These are phyloP conservation scores for Aureoboletus auriporus DNA, from an alignment of 768 basidiomycete species.

Conservation along the genomic window DNA sequence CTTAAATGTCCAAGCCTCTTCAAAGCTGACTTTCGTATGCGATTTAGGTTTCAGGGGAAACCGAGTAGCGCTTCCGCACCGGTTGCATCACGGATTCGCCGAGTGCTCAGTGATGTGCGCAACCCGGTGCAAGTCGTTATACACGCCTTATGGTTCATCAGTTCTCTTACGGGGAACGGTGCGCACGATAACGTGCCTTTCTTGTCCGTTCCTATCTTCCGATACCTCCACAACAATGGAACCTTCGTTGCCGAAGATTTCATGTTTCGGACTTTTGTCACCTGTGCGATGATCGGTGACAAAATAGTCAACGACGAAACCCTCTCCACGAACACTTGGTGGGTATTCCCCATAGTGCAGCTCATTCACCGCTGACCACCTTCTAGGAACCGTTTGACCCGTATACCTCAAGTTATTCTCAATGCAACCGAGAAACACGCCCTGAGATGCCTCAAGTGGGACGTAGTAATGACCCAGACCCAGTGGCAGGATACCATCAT, in stretches of 20 bases:
- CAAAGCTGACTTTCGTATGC: not conserved
- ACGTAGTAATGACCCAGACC: constrained; percentile 13
- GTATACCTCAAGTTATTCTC: constrained; percentile 20
- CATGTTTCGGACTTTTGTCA: constrained; percentile 32
- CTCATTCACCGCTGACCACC: constrained; percentile 3
- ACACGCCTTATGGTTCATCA: constrained; percentile 33
- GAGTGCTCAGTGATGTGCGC: constrained; percentile 16
- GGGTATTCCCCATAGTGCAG: not conserved
- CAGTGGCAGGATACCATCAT: constrained; percentile 23
- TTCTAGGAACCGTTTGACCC: constrained; percentile 20
- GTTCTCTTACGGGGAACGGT: constrained; percentile 18
- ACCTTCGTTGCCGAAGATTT: constrained; percentile 28
- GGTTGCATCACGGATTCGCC: constrained; percentile 17
- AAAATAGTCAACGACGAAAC: constrained; percentile 31
- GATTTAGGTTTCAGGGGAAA: constrained; percentile 16
- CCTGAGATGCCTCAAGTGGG: constrained; percentile 21
- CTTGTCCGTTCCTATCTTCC: constrained; percentile 26
- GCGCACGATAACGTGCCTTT: constrained; percentile 19
- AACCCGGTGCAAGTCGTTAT: constrained; percentile 28
- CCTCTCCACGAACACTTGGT: constrained; percentile 31
- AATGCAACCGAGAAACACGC: constrained; percentile 21
- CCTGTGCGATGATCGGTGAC: constrained; percentile 34
- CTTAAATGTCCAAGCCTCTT: not conserved
- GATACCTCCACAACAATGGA: constrained; percentile 28
- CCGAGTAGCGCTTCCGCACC: constrained; percentile 4